Evolutionary conservation across 768 basidiomycete genomes (phyloP).

Genomic region (Rhizopogon salebrosus): DNA sequence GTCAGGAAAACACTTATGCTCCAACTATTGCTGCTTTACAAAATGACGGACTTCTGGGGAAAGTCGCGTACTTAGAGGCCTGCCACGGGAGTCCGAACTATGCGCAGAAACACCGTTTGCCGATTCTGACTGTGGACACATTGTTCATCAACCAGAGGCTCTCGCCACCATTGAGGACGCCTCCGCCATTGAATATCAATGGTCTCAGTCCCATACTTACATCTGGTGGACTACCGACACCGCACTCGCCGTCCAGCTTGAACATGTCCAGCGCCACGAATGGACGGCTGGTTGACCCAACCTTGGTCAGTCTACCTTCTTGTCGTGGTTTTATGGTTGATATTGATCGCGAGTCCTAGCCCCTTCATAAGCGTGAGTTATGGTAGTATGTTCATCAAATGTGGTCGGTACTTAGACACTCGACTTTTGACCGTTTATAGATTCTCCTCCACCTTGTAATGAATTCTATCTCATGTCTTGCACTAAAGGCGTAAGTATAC

Average conservation of each 20-base stretch:
- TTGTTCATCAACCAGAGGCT: conserved; percentile 35
- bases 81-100: conserved; percentile 37
- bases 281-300: conserved; percentile 52
- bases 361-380: conserved; percentile 69
- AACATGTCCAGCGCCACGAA: conserved; percentile 21
- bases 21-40: conserved; percentile 54
- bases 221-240: conserved; percentile 61
- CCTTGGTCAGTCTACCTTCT: conserved; percentile 39
- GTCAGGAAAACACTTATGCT: conserved; percentile 49
- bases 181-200: conserved; percentile 43
- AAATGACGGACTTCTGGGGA: conserved; percentile 57
- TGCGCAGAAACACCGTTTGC: conserved; percentile 44
- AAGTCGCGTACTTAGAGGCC: conserved; percentile 60
- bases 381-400: conserved; percentile 7
- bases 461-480: conserved; percentile 81
- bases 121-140: conserved; percentile 48
- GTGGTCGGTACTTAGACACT: conserved; percentile 1
- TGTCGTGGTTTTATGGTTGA: conserved; percentile 4
- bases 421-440: conserved; percentile 31
- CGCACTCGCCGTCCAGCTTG: conserved; percentile 57
- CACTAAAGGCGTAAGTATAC: conserved; percentile 60
- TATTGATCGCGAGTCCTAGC: conserved; percentile 34
- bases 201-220: conserved; percentile 36
- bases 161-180: conserved; percentile 31
- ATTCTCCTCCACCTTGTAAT: conserved; percentile 81